Percentiles rank a stretch among this genome's conserved stretches.
phyloP scores from a whole-genome alignment of 148 eudicot genomes.

The Arctostaphylos glauca region DNA sequence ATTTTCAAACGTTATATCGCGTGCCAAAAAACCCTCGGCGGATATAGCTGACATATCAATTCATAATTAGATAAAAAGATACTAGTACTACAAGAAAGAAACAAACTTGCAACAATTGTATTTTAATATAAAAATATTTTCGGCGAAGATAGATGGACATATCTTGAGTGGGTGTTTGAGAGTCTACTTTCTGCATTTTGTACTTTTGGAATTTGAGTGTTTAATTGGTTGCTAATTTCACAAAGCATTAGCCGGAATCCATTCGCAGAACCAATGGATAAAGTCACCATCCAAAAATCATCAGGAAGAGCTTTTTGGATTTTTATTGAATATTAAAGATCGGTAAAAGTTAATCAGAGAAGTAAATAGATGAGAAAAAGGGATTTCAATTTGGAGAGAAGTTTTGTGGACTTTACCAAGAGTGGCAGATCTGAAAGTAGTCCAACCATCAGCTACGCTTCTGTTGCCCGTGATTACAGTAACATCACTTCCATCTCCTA shows the following conservation, averaged over 20 bases:
- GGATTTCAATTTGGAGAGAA: not conserved
- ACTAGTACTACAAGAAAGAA: not conserved
- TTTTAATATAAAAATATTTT: not conserved
- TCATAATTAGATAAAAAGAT: not conserved
- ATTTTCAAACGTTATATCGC: slow-evolving; percentile 81
- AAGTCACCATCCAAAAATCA: no score
- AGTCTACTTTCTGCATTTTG: no score
- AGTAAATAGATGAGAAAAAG: not conserved
- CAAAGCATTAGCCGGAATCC: not conserved
- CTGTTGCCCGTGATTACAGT: slow-evolving; percentile 66
- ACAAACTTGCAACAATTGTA: not conserved
- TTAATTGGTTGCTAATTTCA: no score
- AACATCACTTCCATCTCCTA: slow-evolving; percentile 82
- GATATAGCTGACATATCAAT: slow-evolving; percentile 59
- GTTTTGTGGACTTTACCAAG: slow-evolving; percentile 48
- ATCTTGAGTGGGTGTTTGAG: no score
- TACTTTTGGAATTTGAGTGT: no score
- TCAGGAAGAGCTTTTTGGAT: no score
- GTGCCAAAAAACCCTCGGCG: slow-evolving; percentile 82
- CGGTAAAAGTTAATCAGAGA: not conserved
- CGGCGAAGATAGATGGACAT: not conserved
- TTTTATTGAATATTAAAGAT: not conserved
- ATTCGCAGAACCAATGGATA: not conserved
- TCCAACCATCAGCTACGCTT: slow-evolving; percentile 90
- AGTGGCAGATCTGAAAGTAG: slow-evolving; percentile 96